Conservation (phyloP, 805 yeast species). For the Crinitomyces ghanaensis region DNA sequence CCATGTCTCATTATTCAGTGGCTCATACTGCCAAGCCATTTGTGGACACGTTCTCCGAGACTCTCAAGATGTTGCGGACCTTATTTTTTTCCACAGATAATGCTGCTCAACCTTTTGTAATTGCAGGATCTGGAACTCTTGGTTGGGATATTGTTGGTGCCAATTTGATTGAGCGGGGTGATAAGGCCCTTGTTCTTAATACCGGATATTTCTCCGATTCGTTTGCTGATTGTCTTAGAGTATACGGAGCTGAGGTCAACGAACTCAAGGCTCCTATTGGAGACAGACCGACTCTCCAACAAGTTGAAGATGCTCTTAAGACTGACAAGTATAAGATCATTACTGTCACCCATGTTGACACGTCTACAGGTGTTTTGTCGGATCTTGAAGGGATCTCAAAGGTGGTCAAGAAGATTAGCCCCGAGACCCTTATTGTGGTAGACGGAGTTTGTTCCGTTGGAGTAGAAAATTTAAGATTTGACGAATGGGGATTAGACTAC, state of each 20-base stretch:
- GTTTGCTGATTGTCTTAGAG: conserved; percentile 62
- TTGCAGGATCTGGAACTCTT: conserved; percentile 86
- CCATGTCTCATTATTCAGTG: conserved; percentile 73
- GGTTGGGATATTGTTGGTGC: conserved; percentile 91
- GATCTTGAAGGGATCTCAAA: conserved; percentile 54
- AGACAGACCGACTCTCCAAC: conserved; percentile 45
- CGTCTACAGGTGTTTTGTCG: conserved; percentile 86
- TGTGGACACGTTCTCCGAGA: conserved; percentile 57
- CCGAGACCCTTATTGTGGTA: conserved; percentile 72
- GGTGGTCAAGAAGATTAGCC: conserved; percentile 52
- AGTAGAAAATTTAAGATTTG: conserved; percentile 76
- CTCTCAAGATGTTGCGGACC: conserved; percentile 54
- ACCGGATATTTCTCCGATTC: conserved; percentile 84
- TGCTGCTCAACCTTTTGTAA: conserved; percentile 65
- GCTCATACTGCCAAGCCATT: conserved; percentile 89
- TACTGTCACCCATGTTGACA: conserved; percentile 91
- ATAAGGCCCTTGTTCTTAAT: conserved; percentile 66
- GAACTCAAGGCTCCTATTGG: conserved; percentile 65
- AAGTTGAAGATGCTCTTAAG: conserved; percentile 45
- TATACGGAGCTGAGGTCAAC: conserved; percentile 69
- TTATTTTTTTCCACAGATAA: conserved; percentile 60
- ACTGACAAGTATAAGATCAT: conserved; percentile 48
- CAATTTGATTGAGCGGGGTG: conserved; percentile 54
- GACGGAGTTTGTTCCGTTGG: conserved; percentile 95
- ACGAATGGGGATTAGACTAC: conserved; percentile 81